Evolutionary conservation across 139 green algal genomes (phyloP).

Genomic region (Yamagishiella unicocca): DNA sequence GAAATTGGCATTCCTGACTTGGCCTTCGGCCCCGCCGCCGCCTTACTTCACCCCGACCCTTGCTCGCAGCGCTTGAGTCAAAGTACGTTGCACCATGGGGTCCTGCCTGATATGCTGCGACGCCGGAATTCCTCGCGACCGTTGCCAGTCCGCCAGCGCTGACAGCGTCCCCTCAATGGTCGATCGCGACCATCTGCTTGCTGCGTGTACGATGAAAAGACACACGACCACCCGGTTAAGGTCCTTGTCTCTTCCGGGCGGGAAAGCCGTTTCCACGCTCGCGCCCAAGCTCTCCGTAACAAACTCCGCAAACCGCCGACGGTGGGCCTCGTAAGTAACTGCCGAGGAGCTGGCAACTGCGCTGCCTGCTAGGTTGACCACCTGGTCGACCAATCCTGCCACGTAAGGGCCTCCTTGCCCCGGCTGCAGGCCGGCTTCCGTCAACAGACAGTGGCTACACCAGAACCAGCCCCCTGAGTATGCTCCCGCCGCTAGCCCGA

Average conservation of each 20-base stretch:
- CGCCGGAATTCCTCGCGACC: background rate
- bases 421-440: background rate
- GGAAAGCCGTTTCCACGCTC: background rate
- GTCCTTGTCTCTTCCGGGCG: background rate
- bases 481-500: background rate
- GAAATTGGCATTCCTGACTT: background rate
- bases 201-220: background rate
- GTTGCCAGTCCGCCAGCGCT: slow-evolving; percentile 11
- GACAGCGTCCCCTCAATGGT: background rate
- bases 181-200: background rate
- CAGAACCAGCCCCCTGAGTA: slow-evolving; percentile 18
- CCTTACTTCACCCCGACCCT: background rate
- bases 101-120: background rate
- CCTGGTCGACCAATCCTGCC: background rate
- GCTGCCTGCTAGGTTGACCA: too few relatives aligned
- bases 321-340: background rate
- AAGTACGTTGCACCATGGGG: background rate
- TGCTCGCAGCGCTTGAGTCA: background rate
- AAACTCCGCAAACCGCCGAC: background rate
- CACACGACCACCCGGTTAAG: background rate
- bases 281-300: background rate
- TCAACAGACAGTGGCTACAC: background rate
- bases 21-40: background rate
- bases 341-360: too few relatives aligned
- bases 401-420: background rate